Percentiles rank a stretch among this genome's conserved stretches.
These are phyloP conservation scores for Penicillium aurantiogriseum DNA, from an alignment of 2,329 filamentous ascomycete genomes.

Conservation along the genomic window DNA sequence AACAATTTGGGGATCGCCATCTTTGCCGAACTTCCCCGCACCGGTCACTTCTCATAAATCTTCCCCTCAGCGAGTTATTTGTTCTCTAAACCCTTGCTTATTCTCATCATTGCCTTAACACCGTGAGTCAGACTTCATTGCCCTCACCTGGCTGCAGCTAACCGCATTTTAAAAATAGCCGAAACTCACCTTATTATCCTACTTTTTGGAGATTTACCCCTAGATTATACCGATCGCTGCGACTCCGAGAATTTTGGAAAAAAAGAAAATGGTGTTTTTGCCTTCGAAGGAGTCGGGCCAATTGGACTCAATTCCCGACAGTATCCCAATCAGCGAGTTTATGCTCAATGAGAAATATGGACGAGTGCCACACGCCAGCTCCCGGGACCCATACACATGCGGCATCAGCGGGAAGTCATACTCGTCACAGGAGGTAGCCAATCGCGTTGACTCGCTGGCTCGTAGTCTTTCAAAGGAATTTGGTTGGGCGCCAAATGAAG, in stretches of 20 bases:
- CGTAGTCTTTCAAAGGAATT: slow-evolving; percentile 69
- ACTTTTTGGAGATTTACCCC: not conserved
- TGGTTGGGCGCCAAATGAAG: slow-evolving; percentile 67
- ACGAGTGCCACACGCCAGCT: slow-evolving; percentile 60
- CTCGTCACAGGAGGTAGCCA: slow-evolving; percentile 60
- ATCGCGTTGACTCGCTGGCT: slow-evolving; percentile 66
- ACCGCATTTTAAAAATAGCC: not conserved
- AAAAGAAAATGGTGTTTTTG: slow-evolving; percentile 46
- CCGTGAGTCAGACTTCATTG: not conserved
- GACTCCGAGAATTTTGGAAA: not conserved
- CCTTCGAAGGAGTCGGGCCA: slow-evolving; percentile 41
- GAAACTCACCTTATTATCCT: not conserved
- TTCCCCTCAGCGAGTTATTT: not conserved
- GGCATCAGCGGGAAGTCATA: slow-evolving; percentile 69
- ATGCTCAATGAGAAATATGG: slow-evolving; percentile 71
- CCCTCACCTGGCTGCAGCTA: not conserved
- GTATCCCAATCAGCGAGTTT: slow-evolving; percentile 72
- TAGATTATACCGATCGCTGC: not conserved
- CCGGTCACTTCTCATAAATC: not conserved
- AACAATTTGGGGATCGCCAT: not conserved
- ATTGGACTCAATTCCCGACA: slow-evolving; percentile 64
- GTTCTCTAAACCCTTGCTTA: not conserved
- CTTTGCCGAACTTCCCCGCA: slow-evolving; percentile 11
- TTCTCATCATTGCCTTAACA: not conserved
- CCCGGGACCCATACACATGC: slow-evolving; percentile 72